phyloP scores from a whole-genome alignment of 805 yeast genomes.

The Candida yuanshanica region DNA sequence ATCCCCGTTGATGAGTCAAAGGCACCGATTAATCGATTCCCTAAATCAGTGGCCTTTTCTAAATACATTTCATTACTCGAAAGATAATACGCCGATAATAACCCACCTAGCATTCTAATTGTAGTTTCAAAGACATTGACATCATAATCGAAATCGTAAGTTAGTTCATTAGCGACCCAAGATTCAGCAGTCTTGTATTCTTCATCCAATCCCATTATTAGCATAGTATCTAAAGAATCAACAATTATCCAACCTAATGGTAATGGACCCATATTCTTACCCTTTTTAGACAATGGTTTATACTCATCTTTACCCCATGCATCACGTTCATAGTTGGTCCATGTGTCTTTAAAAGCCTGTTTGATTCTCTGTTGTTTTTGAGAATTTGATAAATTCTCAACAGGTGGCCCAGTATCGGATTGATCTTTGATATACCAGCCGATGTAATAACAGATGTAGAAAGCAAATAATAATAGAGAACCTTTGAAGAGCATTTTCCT shows the following conservation, averaged over 20 bases:
- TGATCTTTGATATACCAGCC: conserved; percentile 21
- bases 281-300: conserved; percentile 56
- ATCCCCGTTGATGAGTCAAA: conserved; percentile 63
- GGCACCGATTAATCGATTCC: conserved; percentile 64
- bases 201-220: conserved; percentile 57
- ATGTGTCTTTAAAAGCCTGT: conserved; percentile 64
- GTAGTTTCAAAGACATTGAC: conserved; percentile 93
- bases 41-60: conserved; percentile 75
- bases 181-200: conserved; percentile 58
- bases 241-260: conserved; percentile 95
- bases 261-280: conserved; percentile 67
- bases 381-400: background rate
- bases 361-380: conserved; percentile 51
- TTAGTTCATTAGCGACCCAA: conserved; percentile 70
- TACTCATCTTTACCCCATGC: conserved; percentile 87
- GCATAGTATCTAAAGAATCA: conserved; percentile 78
- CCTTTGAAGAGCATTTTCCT: conserved; percentile 38
- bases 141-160: conserved; percentile 64
- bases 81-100: conserved; percentile 75
- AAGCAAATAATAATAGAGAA: conserved; percentile 31
- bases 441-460: conserved; percentile 36
- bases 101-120: conserved; percentile 88
- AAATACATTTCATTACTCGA: conserved; percentile 65
- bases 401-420: conserved; percentile 1
- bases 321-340: conserved; percentile 67